Base-by-base conservation (phyloP, 2,329 filamentous ascomycete genomes). In the Arthrocladium fulminans region DNA sequence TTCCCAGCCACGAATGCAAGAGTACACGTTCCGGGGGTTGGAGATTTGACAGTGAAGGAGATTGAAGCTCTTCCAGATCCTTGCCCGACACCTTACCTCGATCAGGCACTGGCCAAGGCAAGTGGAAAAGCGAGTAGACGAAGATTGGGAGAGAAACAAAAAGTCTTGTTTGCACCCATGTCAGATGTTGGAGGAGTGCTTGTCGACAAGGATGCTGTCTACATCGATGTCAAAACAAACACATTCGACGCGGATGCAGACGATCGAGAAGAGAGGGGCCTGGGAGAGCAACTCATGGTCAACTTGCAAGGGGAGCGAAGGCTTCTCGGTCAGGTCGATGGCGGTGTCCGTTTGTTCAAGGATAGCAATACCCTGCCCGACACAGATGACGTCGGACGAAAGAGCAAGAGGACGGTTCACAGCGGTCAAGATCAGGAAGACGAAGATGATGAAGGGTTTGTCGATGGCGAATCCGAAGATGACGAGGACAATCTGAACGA, bases 201-300 rank as follows among this genome's bases (percentile, higher is more conserved):
- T 63, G 90, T 98, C 45, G 92, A 98, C 57, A 94, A 94, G 52
- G 92, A 98, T 67, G 89, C 90, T 6, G 89, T 98, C 30, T 98
- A 94, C 71, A 96, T 84, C 54, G 79, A 84, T 60, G 69, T 84
- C 37, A 84, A 82, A 62, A 80, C 77, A 12, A 72, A 75, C 23
- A 94, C 79, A 3, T 96, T 98, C 56, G 72, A 81, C 53, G 67
- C 68, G 9, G 81, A 86, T 9, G 76, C 69, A 1, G 76, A 76
- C 3, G 73, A 73, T 12, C 70, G 80, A 9, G 76, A 76, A 24
- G 86, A 95, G 58, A 80, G 87, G 39, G 92, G 92, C n/a, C 76
- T 97, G 47, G 92, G 92, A 34, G 92, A 98, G 65, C 88, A 96
- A 66, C 80, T 98, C 66, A 92, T 98, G 55, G 82, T 98, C 34